Percentiles rank a stretch among this genome's conserved stretches.
Evolutionary conservation across 176 grass and related monocot genomes (phyloP).

Genomic region (Olyra latifolia): DNA sequence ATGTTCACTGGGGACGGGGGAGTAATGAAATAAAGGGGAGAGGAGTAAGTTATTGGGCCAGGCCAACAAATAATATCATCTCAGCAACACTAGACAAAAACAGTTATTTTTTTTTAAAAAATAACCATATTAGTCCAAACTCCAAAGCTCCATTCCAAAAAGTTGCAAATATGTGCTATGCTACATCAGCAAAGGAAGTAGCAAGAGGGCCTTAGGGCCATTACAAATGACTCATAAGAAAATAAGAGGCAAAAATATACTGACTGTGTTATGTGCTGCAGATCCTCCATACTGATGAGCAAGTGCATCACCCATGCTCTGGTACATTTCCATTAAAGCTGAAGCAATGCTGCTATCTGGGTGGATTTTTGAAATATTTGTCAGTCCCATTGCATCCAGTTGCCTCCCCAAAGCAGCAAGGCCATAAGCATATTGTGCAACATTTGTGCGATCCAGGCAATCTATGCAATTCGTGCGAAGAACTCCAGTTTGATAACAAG

Average conservation of each 20-base stretch:
- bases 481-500: slow-evolving; percentile 86
- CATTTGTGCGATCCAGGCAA: slow-evolving; percentile 94
- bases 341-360: slow-evolving; percentile 83
- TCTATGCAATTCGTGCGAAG: slow-evolving; percentile 98
- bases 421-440: slow-evolving; percentile 96
- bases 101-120: background rate
- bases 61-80: background rate
- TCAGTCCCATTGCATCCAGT: slow-evolving; percentile 84
- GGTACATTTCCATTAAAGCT: slow-evolving; percentile 98
- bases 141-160: background rate
- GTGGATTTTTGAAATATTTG: slow-evolving; percentile 77
- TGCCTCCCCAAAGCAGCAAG: slow-evolving; percentile 86
- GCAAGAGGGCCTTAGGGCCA: background rate
- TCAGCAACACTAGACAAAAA: background rate
- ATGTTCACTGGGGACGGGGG: slow-evolving; percentile 7
- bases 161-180: background rate
- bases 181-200: background rate
- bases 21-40: slow-evolving; percentile 5
- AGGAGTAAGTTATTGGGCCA: background rate
- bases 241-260: slow-evolving; percentile 10
- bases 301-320: slow-evolving; percentile 96
- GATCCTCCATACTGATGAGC: slow-evolving; percentile 98
- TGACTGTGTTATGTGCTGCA: slow-evolving; percentile 89
- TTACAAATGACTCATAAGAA: slow-evolving; percentile 3
- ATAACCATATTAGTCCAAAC: background rate